Evolutionary conservation across 2,329 filamentous ascomycete species (phyloP), one percentile per base, ranked within the genome.

Genomic region (Graphilbum ipis-grandicollis): DNA sequence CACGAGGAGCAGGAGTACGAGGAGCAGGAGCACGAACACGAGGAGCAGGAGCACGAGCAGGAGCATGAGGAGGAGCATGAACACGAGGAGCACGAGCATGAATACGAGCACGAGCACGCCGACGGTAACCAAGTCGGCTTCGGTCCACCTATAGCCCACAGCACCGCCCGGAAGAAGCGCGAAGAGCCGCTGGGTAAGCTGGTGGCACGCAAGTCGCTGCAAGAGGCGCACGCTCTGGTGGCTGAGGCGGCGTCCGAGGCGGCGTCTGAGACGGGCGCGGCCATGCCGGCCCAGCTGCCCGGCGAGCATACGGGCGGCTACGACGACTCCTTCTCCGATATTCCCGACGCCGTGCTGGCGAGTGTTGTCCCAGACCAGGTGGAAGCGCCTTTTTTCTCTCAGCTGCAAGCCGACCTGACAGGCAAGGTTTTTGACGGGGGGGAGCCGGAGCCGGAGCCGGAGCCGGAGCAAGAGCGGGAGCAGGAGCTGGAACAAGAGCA

Each of bases 321-420:
- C 32, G 64, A 71, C 1, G 68, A 72, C 42, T 69, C 66, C 0
- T 73, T 72, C 44, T 72, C 68, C 0, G 65, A 69, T 36, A 67
- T 72, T 14, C 66, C 68, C 1, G 59, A 66, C 14, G 57, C 51
- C 4, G 53, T 70, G 3, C 57, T 72, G 4, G 57, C 56, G 13
- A 64, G 64, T 21, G 68, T 65, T 7, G 36, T 43, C 60, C 1
- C 66, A 61, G 1, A 51, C 48, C 21, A 57, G 47, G 14, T 42
- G 48, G 15, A 35, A 22, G 37, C 15, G 4, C 13, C 22, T 4
- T 41, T 35, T 28, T 38, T 38, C 21, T 41, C 37, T 6, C 39
- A 38, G 22, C 39, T 41, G 15, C 43, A 44, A 15, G 39, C 41
- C 7, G 42, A 43, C 8, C 39, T 41, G 7, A 43, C 41, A 2